Evolutionary conservation across 805 yeast species (phyloP), one percentile per base, ranked within the genome.

Genomic region (Candida coquimbonensis): DNA sequence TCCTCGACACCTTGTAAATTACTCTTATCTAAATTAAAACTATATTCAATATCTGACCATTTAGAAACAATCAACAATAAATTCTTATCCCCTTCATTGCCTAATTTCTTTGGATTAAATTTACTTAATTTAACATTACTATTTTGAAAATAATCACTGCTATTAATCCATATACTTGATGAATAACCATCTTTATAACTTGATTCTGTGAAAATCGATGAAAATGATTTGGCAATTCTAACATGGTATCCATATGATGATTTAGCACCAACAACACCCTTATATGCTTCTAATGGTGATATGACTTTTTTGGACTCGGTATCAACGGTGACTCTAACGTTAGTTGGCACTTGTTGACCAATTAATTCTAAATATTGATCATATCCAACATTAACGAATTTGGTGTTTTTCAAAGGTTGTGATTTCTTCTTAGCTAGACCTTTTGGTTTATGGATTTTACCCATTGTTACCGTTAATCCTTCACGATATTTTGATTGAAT

Each of bases 251-350:
- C 95, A 59, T 77, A 81, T 6, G 83, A 69, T 2, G 78, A 68
- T 48, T 73, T 74, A 17, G 78, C 75, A 1, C 90, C 89, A 12
- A 69, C 65, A 34, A 67, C 64, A 2, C 83, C 86, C 1, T 65
- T 67, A 53, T 87, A 85, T 0, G 93, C 95, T 41, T 75, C 80
- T 11, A 67, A 53, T 8, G 93, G 87, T 1, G 87, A 77, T 0
- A 87, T 93, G 12, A 87, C 77, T 44, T 73, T 74, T 42, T 72
- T 74, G 11, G 74, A 75, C 39, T 77, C 68, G 9, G 80, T 51
- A 56, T 90, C 87, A 2, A 90, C 87, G 0, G 95, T 87, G 9
- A 90, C 96, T 52, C 95, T 70, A 14, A 83, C 87, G 54, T 85
- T 80, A 0, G 78, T 74, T 3, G 96, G 96, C 4, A 87, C 81